Base-by-base conservation (phyloP, 208 protist species). In the Leishmania aethiopica region DNA sequence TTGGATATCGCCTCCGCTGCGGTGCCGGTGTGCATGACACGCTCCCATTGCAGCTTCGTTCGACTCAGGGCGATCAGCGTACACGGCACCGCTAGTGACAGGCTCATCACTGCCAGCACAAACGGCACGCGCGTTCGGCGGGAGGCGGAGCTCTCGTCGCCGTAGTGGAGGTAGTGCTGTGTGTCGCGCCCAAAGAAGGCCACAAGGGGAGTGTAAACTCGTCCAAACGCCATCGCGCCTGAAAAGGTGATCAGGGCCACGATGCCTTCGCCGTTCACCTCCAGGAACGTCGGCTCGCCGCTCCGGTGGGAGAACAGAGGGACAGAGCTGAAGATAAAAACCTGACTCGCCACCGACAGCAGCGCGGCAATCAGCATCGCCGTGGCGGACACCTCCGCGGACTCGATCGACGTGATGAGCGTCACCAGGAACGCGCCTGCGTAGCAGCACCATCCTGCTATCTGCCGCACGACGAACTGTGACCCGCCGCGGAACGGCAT, bases 401-500 rank as follows among this genome's bases (percentile, higher is more conserved):
- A 75, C 77, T 95, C 94, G 11, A 97, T 32, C 28, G 85, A 84
- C 11, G 83, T 85, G 75, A 91, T 88, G 1, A 97, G 85, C 42
- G 94, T 94, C 35, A 96, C 70, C 22, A 97, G 79, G 47, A 95
- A 82, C 22, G 79, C 78, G 45, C 42, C 76, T 8, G 91, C 37
- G 76, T 90, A 97, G 84, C 87, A 90, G 57, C 77, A 73, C 92
- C 94, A 95, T 47, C 91, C 94, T 0, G 81, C 79, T 47, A 91
- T 87, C 80, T 97, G 94, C 51, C 89, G 82, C 7, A 85, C 74
- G 57, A 95, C 84, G 77, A 93, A 97, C 17, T 84, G 81, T 57
- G 86, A 72, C 4, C 92, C 94, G 42, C 94, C 94, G 64, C 86
- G 81, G 87, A 97, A 97, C 25, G 92, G 94, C 91, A 96, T 95